These are phyloP conservation scores for Cryptococcus sp. DNA, from an alignment of 1,284 basidiomycete species.

Conservation along the genomic window DNA sequence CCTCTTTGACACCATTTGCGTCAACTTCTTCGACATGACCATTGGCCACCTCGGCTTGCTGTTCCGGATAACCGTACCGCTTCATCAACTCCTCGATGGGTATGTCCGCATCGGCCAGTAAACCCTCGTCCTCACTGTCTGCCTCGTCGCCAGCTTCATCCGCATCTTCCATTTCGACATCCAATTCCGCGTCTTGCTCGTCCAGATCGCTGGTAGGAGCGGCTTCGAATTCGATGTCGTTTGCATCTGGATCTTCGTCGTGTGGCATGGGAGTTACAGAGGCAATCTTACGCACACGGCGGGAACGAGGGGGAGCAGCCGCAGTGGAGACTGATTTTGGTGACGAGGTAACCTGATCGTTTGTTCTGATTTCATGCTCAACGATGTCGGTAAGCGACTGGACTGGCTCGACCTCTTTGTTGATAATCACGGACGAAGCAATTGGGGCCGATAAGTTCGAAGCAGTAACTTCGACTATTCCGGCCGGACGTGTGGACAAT, in stretches of 20 bases:
- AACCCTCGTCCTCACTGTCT: conserved; percentile 58
- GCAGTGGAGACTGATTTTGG: background rate
- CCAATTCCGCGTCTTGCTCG: conserved; percentile 49
- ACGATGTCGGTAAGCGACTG: too few species aligned
- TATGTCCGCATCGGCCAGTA: conserved; percentile 58
- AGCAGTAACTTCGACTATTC: too few species aligned
- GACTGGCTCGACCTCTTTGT: too few species aligned
- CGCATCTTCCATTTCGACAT: conserved; percentile 53
- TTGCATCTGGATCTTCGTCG: conserved; percentile 45
- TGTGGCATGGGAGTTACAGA: conserved; percentile 17
- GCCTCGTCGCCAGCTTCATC: conserved; percentile 42
- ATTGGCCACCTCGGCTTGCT: background rate
- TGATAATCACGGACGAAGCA: too few species aligned
- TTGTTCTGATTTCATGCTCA: too few species aligned
- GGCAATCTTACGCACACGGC: conserved; percentile 26
- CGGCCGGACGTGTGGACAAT: too few species aligned
- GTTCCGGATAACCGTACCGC: conserved; percentile 54
- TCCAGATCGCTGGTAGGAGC: conserved; percentile 25
- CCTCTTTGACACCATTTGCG: background rate
- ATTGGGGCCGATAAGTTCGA: too few species aligned
- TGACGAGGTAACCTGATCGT: too few species aligned
- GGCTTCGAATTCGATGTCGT: conserved; percentile 49
- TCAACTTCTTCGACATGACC: conserved; percentile 1
- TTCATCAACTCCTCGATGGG: conserved; percentile 59
- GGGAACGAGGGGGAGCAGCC: conserved; percentile 14